Percentiles rank a stretch among this genome's conserved stretches.
Evolutionary conservation across 306 rosid species (phyloP).

Genomic region (Pterocarpus santalinus): DNA sequence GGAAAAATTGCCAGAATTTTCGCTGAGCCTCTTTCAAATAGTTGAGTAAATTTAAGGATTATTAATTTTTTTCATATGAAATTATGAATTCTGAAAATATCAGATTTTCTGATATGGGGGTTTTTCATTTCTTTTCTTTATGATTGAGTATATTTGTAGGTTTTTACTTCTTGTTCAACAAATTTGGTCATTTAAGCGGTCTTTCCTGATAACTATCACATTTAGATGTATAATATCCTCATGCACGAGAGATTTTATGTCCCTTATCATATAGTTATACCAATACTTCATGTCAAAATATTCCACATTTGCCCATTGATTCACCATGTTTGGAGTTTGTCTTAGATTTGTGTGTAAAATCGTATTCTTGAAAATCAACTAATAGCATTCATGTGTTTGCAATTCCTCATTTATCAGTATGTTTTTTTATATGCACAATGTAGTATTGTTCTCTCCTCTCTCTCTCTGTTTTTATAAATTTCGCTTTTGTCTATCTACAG

Average conservation of each 20-base stretch:
- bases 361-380: slow-evolving; percentile 14
- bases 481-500: slow-evolving; percentile 48
- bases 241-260: not conserved
- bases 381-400: not conserved
- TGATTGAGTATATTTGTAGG: not conserved
- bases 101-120: not conserved
- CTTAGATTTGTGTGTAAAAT: slow-evolving; percentile 4
- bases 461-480: not conserved
- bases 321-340: slow-evolving; percentile 17
- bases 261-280: not conserved
- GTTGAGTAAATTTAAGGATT: not conserved
- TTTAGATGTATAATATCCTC: slow-evolving; percentile 2
- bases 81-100: not conserved
- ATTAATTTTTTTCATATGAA: not conserved
- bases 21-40: not conserved
- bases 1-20: not conserved
- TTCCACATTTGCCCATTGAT: slow-evolving; percentile 1
- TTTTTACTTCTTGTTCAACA: not conserved
- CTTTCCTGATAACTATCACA: not conserved
- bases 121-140: not conserved
- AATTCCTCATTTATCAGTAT: not conserved
- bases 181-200: not conserved
- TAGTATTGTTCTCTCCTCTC: not conserved
- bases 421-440: not conserved
- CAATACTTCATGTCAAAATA: not conserved